Evolutionary conservation across 1,284 basidiomycete species (phyloP).

Genomic region (Trichosporon ovoides): DNA sequence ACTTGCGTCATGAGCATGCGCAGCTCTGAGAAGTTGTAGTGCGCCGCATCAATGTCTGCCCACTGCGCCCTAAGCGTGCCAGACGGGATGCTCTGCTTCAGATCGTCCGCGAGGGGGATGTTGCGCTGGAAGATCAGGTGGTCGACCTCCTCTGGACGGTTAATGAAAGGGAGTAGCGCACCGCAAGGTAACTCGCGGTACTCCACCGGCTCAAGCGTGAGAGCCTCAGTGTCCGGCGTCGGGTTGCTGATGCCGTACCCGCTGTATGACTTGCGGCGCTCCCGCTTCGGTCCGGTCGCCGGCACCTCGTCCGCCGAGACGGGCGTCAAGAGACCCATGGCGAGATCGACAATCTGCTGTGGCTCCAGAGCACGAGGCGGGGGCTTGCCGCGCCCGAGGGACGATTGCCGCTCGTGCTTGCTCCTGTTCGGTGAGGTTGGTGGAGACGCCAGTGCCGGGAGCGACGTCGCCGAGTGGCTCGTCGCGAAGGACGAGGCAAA

Average conservation of each 20-base stretch:
- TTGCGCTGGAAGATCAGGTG: slow-evolving; percentile 38
- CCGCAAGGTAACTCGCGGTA: slow-evolving; percentile 46
- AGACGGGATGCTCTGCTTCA: slow-evolving; percentile 42
- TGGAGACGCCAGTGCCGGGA: slow-evolving; percentile 36
- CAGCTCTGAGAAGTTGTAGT: slow-evolving; percentile 47
- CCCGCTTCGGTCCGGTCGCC: slow-evolving; percentile 27
- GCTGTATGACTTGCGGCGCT: slow-evolving; percentile 31
- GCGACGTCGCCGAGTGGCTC: slow-evolving; percentile 29
- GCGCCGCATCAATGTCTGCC: slow-evolving; percentile 34
- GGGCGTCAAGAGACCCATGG: slow-evolving; percentile 34
- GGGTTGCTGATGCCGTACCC: slow-evolving; percentile 1
- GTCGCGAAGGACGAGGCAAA: slow-evolving; percentile 6
- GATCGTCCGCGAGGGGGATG: slow-evolving; percentile 32
- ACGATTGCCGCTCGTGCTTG: neutral
- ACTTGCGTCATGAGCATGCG: slow-evolving; percentile 34
- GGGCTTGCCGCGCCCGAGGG: slow-evolving; percentile 15
- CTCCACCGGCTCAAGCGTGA: slow-evolving; percentile 47
- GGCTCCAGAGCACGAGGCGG: slow-evolving; percentile 26
- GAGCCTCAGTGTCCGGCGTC: slow-evolving; percentile 21
- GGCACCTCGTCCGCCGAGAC: slow-evolving; percentile 31
- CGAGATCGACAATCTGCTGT: slow-evolving; percentile 42
- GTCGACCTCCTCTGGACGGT: slow-evolving; percentile 38
- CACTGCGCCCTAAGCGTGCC: slow-evolving; percentile 27
- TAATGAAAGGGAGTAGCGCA: slow-evolving; percentile 42
- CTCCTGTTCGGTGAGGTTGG: neutral